phyloP scores from a whole-genome alignment of 2,329 filamentous ascomycete genomes.

The Aspergillus flavus region DNA sequence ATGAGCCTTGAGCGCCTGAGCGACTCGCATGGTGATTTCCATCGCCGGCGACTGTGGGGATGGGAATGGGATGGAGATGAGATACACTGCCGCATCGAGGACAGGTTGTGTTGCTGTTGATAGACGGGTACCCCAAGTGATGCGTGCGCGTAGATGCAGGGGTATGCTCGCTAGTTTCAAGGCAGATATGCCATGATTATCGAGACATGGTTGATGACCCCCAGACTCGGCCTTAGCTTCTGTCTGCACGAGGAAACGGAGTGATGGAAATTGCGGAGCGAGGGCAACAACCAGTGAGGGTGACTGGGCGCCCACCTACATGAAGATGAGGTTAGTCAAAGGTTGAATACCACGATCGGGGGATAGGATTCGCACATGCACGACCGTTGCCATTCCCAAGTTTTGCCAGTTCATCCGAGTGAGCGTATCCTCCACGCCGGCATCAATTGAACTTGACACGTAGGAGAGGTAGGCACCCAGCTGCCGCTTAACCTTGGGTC shows the following conservation, averaged over 20 bases:
- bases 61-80: conserved; percentile 31
- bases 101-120: conserved; percentile 8
- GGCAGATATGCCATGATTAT: too few relatives aligned
- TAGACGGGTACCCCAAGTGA: too few relatives aligned
- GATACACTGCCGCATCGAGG: conserved; percentile 38
- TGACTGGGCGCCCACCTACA: too few relatives aligned
- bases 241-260: too few relatives aligned
- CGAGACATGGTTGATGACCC: too few relatives aligned
- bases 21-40: conserved; percentile 18
- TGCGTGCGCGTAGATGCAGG: not conserved
- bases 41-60: conserved; percentile 11
- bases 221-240: too few relatives aligned
- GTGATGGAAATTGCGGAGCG: too few relatives aligned
- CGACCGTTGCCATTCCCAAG: not conserved
- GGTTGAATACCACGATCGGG: too few relatives aligned
- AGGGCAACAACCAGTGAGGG: too few relatives aligned
- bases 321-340: too few relatives aligned
- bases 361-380: too few relatives aligned
- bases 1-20: conserved; percentile 30
- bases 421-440: not conserved
- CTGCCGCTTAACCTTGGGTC: conserved; percentile 1
- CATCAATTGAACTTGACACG: not conserved
- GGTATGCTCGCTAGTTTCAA: not conserved
- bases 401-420: not conserved
- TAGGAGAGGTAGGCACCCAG: not conserved